phyloP scores from a whole-genome alignment of 805 yeast species.

The Ogataea neopini region DNA sequence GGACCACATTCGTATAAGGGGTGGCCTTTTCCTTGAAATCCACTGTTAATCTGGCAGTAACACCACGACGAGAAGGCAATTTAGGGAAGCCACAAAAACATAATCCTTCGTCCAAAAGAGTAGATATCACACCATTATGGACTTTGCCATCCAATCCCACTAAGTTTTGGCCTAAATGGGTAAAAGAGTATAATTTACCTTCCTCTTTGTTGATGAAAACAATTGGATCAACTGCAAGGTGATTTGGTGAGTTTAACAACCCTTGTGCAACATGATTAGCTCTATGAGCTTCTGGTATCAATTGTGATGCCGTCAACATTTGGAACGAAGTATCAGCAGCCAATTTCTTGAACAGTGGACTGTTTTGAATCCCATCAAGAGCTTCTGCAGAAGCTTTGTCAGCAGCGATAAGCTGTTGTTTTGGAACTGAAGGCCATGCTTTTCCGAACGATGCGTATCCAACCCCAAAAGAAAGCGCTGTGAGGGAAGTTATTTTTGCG shows the following conservation, averaged over 20 bases:
- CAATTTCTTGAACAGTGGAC: slow-evolving; percentile 29
- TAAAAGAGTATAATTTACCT: slow-evolving; percentile 61
- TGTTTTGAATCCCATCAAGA: slow-evolving; percentile 30
- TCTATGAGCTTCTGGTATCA: slow-evolving; percentile 60
- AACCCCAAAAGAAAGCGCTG: slow-evolving; percentile 25
- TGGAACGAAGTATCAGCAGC: slow-evolving; percentile 27
- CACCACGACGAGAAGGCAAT: slow-evolving; percentile 81
- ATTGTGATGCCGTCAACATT: slow-evolving; percentile 39
- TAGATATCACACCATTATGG: slow-evolving; percentile 79
- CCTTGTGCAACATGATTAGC: slow-evolving; percentile 72
- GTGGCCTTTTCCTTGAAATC: slow-evolving; percentile 61
- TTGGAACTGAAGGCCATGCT: slow-evolving; percentile 33
- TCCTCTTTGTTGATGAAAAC: slow-evolving; percentile 52
- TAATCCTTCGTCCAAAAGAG: slow-evolving; percentile 80
- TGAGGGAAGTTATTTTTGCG: slow-evolving; percentile 12
- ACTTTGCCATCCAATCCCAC: slow-evolving; percentile 71
- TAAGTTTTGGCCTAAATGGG: slow-evolving; percentile 67
- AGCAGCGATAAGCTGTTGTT: slow-evolving; percentile 9
- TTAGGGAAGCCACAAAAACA: slow-evolving; percentile 83
- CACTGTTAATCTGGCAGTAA: slow-evolving; percentile 75
- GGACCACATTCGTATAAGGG: slow-evolving; percentile 62
- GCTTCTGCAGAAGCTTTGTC: slow-evolving; percentile 30
- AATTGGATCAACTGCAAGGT: slow-evolving; percentile 75
- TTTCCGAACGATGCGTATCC: slow-evolving; percentile 34
- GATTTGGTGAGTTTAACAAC: slow-evolving; percentile 63